These are phyloP conservation scores for Penicillium sp. DNA, from an alignment of 2,329 filamentous ascomycete genomes.

Conservation along the genomic window DNA sequence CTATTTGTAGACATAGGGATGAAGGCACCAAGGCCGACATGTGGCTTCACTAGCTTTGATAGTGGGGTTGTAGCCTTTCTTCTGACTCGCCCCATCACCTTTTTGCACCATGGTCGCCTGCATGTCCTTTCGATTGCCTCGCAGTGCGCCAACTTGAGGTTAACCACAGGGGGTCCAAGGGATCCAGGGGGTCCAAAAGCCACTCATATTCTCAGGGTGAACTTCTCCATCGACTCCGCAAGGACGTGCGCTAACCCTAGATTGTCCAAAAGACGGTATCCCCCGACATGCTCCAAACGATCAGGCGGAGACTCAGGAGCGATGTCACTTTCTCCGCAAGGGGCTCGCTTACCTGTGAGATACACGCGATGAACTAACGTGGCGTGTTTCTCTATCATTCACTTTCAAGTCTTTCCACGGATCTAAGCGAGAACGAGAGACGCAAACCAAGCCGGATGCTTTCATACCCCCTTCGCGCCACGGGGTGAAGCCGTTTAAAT, in stretches of 20 bases:
- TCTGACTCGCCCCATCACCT: background rate
- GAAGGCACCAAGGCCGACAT: background rate
- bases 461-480: background rate
- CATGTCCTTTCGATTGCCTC: background rate
- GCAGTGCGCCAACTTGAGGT: background rate
- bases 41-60: background rate
- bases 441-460: background rate
- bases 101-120: background rate
- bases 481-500: background rate
- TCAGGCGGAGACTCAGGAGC: background rate
- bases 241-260: background rate
- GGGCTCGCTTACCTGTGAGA: background rate
- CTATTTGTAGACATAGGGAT: background rate
- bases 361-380: background rate
- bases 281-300: background rate
- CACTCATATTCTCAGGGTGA: background rate
- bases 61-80: background rate
- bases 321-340: background rate
- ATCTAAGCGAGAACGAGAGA: background rate
- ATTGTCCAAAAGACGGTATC: background rate
- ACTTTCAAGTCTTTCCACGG: background rate
- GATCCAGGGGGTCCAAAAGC: background rate
- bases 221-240: background rate
- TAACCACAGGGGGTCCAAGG: no score
- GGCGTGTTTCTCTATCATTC: background rate